Conservation (phyloP, 345 rosid species). For the Dipteronia dyeriana region DNA sequence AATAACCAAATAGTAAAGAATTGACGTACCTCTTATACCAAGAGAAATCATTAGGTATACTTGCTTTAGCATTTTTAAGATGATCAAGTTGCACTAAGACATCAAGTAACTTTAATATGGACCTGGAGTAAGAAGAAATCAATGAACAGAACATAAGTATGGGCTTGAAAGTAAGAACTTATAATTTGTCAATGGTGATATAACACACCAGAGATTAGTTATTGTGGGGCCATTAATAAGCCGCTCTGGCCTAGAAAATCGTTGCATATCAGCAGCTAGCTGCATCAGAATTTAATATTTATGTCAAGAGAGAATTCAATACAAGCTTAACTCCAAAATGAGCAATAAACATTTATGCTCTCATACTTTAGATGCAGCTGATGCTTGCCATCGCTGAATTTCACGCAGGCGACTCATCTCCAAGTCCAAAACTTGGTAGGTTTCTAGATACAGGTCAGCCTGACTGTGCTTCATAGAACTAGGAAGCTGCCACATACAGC, state of each 20-base stretch:
- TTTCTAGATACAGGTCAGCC: conserved; percentile 91
- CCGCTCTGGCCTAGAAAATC: conserved; percentile 96
- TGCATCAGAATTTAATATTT: conserved; percentile 44
- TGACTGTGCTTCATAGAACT: conserved; percentile 99
- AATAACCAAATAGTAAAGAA: conserved; percentile 1
- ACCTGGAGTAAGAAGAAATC: conserved; percentile 51
- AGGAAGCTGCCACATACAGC: conserved; percentile 70
- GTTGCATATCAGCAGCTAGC: conserved; percentile 99
- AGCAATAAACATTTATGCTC: conserved; percentile 8
- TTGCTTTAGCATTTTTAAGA: conserved; percentile 98
- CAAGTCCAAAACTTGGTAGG: conserved; percentile 98
- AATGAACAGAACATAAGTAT: conserved; percentile 15
- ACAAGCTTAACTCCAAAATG: conserved; percentile 3
- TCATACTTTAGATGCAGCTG: conserved; percentile 86
- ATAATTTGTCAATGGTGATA: not conserved
- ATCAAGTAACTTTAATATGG: conserved; percentile 94
- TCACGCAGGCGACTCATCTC: conserved; percentile 98
- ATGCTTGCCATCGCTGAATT: conserved; percentile 96
- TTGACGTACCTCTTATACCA: conserved; percentile 90
- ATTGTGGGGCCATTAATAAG: conserved; percentile 96
- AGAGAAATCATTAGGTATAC: conserved; percentile 99
- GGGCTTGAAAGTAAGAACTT: conserved; percentile 1
- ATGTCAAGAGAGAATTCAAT: conserved; percentile 2
- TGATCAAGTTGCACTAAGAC: conserved; percentile 98
- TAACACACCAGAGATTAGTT: conserved; percentile 82